A percentile compares a stretch with the other conserved stretches of the same genome.
phyloP scores from a whole-genome alignment of 495 filamentous ascomycete species.

The Halenospora varia region DNA sequence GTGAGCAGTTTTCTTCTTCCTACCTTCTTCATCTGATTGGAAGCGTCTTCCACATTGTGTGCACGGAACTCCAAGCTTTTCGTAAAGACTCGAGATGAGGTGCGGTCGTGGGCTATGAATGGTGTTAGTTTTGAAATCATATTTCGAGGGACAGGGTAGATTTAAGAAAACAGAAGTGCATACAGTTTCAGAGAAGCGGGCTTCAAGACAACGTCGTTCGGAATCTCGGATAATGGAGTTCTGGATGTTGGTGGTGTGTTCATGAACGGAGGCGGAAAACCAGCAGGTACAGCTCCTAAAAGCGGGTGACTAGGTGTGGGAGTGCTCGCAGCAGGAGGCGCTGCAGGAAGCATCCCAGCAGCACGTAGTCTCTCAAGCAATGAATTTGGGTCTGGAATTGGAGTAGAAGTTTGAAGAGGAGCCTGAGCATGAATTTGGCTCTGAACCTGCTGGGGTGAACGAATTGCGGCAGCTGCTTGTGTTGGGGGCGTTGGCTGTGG shows the following conservation, averaged over 20 bases:
- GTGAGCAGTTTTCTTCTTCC: conserved; percentile 82
- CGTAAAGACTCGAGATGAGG: conserved; percentile 69
- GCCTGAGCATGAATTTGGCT: conserved; percentile 22
- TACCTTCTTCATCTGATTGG: conserved; percentile 67
- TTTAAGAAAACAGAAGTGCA: conserved; percentile 29
- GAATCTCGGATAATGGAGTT: conserved; percentile 30
- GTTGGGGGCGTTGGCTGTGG: conserved; percentile 39
- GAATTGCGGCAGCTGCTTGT: conserved; percentile 30
- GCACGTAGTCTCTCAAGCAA: conserved; percentile 45
- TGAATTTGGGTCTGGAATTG: conserved; percentile 30
- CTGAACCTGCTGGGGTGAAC: conserved; percentile 34
- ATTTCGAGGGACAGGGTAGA: conserved; percentile 27
- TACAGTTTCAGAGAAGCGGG: conserved; percentile 77
- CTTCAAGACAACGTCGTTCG: conserved; percentile 63
- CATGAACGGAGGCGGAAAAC: conserved; percentile 17
- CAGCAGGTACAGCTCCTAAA: not conserved
- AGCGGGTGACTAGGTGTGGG: conserved; percentile 8
- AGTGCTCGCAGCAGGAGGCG: conserved; percentile 24
- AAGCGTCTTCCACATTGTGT: conserved; percentile 90
- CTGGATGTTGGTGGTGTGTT: conserved; percentile 17
- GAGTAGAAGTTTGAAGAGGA: conserved; percentile 23
- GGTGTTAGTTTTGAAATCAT: too few relatives aligned
- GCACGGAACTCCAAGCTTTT: conserved; percentile 76
- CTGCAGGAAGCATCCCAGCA: conserved; percentile 40
- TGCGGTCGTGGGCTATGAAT: conserved; percentile 67